Conservation (phyloP, 2,329 filamentous ascomycete species). For the Neonectria neomacrospora region DNA sequence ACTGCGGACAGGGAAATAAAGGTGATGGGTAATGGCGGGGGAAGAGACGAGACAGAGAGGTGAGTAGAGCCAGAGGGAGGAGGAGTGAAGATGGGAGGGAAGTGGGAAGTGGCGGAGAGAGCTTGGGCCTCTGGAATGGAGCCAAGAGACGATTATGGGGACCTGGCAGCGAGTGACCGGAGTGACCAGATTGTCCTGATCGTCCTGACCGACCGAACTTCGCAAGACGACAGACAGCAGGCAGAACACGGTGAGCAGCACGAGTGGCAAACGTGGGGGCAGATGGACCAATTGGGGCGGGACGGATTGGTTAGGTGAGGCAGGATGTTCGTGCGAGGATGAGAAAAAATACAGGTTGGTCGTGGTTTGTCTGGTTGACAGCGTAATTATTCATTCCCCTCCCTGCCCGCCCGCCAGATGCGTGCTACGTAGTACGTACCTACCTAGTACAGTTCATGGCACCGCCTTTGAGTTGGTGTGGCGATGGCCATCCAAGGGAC, state of each 20-base stretch:
- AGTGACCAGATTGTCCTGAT: background rate
- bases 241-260: background rate
- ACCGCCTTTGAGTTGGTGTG: constrained; percentile 7
- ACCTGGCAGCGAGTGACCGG: background rate
- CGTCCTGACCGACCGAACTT: constrained; percentile 13
- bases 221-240: background rate
- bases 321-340: constrained; percentile 3
- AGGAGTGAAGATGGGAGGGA: constrained; percentile 17
- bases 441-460: background rate
- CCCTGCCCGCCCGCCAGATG: background rate
- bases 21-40: constrained; percentile 20
- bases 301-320: background rate
- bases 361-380: background rate
- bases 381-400: background rate
- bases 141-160: constrained; percentile 10
- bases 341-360: constrained; percentile 1
- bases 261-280: background rate
- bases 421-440: background rate
- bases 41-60: constrained; percentile 26
- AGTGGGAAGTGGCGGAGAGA: constrained; percentile 42
- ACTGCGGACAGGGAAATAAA: constrained; percentile 37
- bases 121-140: constrained; percentile 43
- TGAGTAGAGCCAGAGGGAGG: constrained; percentile 17
- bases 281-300: constrained; percentile 3
- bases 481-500: constrained; percentile 9